Base-by-base conservation (phyloP, 768 basidiomycete species). In the Mycena haematopus region DNA sequence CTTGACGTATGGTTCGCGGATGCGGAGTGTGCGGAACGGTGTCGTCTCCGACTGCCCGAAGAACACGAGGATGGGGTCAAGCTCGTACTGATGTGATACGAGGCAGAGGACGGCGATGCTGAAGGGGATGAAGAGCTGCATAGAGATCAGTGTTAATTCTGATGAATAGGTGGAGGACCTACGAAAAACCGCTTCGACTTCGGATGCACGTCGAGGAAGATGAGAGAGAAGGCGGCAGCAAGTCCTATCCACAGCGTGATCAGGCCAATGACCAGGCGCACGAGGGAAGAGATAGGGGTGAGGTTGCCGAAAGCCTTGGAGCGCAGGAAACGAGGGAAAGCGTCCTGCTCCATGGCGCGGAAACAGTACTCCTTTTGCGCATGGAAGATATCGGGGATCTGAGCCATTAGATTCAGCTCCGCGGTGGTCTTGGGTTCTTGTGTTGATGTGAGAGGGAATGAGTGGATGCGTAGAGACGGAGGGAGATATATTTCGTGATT, bases 401-500 rank as follows among this genome's bases (percentile, higher is more conserved):
- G 89, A 0, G 96, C 96, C 82, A 96, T 85, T 66, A 91, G 76
- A 45, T 81, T 85, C 44, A 87, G 75, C 75, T 95, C 94, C 25
- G 81, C 78, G 71, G 84, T 82, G 6, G 87, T 79, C 72, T 82
- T 85, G 3, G 93, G 93, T 59, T 94, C 88, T 45, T 87, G 84
- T 1, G 82, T 77, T 69, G 88, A 88, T 70, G 82, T 92, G 57
- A 95, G 81, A 2, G 95, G 95, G 81, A 99, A 99, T 25, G 85
- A 83, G 75, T 96, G 88, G 71, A 99, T 89, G 52, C 97, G 92
- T 46, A 99, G 85, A 24, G 92, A 85, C 1, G 95, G 92, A 0
- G 97, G 97, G 21, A 99, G 89, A 74, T 99, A 99, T 52, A 99
- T 96, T 80, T 99, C 96, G 75, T 98, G 96, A 76, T 95, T 96